Evolutionary conservation across 1,139 yeast genomes (phyloP), one percentile per base, ranked within the genome.

Genomic region (Blastobotrys ciferrii): DNA sequence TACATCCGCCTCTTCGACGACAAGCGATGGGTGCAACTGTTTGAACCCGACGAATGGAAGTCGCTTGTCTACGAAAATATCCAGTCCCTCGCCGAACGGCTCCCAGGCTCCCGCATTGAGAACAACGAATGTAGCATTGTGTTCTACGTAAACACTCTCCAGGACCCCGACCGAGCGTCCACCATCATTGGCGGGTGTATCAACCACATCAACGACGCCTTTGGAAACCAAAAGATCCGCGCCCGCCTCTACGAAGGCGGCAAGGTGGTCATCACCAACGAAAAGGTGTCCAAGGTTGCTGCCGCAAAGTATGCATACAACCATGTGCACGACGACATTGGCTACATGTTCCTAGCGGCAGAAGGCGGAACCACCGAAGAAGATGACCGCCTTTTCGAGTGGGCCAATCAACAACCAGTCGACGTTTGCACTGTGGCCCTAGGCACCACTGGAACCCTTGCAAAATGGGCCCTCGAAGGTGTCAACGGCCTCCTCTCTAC

Each of bases 181-280:
- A 76, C 81, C 46, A 76, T 84, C 13, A 78, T 88, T 70, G 97
- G 97, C 42, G 97, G 89, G 59, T 77, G 87, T 51, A 83, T 89
- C 48, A 84, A 89, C 35, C 92, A 89, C 63, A 81, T 91, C 50
- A 89, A 91, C 66, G 94, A 85, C 33, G 70, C 84, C 23, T 87
- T 81, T 62, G 77, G 78, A 14, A 71, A 70, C 19, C 79, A 75
- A 45, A 84, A 84, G 28, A 75, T 89, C 6, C 96, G 88, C 65
- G 96, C 97, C 1, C 79, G 86, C 20, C 74, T 87, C 46, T 78
- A 84, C 48, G 80, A 84, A 53, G 78, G 80, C 55, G 79, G 57
- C 18, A 55, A 50, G 41, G 56, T 63, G 4, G 54, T 57, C 14
- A 59, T 63, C 33, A 52, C 58, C 7, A 56, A 57, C 40, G 57